These are phyloP conservation scores for Pugionium cornutum DNA, from an alignment of 345 rosid genomes.

Conservation along the genomic window DNA sequence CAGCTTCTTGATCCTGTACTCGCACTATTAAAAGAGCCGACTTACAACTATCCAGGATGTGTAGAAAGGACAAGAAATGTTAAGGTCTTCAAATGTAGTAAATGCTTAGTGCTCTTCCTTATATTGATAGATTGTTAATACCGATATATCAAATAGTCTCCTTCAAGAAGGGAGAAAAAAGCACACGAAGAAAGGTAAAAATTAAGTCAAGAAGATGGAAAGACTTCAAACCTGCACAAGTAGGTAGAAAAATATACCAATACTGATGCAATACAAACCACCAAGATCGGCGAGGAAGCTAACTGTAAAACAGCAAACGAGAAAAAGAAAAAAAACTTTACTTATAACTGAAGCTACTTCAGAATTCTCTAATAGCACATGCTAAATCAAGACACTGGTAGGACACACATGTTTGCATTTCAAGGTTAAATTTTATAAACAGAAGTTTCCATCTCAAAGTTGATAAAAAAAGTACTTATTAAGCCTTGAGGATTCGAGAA, in stretches of 20 bases:
- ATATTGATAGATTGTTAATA: background rate
- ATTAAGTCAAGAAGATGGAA: conserved; percentile 18
- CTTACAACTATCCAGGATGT: conserved; percentile 28
- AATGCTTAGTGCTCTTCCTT: conserved; percentile 15
- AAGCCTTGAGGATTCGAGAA: background rate
- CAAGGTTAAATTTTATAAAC: background rate
- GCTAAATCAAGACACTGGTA: conserved; percentile 18
- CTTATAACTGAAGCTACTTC: conserved; percentile 15
- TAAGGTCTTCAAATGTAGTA: background rate
- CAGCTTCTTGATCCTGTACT: conserved; percentile 76
- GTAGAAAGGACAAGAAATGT: background rate
- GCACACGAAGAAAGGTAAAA: background rate
- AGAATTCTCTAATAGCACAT: conserved; percentile 13
- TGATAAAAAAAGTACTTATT: background rate
- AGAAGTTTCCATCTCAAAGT: conserved; percentile 16
- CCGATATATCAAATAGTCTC: background rate
- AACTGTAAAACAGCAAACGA: conserved; percentile 57
- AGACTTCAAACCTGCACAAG: conserved; percentile 72
- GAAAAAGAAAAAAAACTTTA: background rate
- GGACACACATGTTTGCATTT: background rate
- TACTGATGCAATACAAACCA: conserved; percentile 92
- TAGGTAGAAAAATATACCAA: conserved; percentile 85
- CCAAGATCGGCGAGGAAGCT: conserved; percentile 99
- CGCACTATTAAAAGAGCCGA: conserved; percentile 53
- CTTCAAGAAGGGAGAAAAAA: conserved; percentile 2